A percentile compares a stretch with the other conserved stretches of the same genome.
These are phyloP conservation scores for Nemania sp. DNA, from an alignment of 2,329 filamentous ascomycete genomes.

Conservation along the genomic window DNA sequence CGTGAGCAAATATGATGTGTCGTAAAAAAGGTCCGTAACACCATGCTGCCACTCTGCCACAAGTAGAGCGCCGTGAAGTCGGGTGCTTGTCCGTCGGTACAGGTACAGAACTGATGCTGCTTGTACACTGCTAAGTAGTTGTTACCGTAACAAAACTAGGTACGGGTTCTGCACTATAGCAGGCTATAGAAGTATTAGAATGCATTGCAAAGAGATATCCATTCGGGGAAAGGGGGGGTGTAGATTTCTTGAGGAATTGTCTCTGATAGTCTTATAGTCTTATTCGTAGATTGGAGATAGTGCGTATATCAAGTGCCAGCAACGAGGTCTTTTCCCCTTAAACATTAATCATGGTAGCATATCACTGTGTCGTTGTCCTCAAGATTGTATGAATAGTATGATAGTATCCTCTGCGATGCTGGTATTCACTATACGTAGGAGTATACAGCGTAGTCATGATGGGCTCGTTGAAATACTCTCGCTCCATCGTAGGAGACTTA, in stretches of 20 bases:
- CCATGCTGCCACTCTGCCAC: background rate
- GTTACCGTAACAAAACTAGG: background rate
- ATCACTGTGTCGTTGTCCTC: background rate
- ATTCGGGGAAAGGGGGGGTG: background rate
- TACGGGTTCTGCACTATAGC: background rate
- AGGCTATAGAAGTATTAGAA: background rate
- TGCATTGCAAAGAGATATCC: background rate
- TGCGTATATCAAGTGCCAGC: background rate
- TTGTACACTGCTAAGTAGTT: background rate
- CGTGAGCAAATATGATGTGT: background rate
- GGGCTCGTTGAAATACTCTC: too few species aligned
- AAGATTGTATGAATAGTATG: background rate
- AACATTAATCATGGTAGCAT: background rate
- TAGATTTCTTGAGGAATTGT: background rate
- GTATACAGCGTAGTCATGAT: too few species aligned
- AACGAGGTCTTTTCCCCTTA: background rate
- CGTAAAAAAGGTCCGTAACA: background rate
- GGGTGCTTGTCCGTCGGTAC: background rate
- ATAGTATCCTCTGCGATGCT: background rate
- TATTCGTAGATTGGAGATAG: background rate
- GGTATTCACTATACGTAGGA: too few species aligned
- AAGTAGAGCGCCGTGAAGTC: background rate
- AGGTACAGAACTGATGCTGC: too few species aligned
- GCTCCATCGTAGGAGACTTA: too few species aligned
- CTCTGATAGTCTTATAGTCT: background rate